These are phyloP conservation scores for Daedaleopsis sinensis DNA, from an alignment of 768 basidiomycete genomes.

Conservation along the genomic window DNA sequence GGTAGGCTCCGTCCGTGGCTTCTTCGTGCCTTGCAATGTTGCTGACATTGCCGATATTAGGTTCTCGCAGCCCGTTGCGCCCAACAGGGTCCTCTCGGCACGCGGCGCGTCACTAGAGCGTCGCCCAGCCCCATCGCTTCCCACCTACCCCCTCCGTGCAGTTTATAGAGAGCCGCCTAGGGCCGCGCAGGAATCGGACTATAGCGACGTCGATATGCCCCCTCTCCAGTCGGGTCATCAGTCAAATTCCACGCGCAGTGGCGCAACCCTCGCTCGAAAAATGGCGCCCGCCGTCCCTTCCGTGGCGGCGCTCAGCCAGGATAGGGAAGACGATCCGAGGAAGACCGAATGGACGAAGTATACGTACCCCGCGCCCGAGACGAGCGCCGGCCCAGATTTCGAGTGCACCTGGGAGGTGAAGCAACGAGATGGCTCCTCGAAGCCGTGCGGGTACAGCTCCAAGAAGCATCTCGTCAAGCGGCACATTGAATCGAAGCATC, in stretches of 20 bases:
- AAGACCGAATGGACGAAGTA: neutral
- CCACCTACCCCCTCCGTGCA: neutral
- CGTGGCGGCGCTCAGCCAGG: neutral
- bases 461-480: constrained; percentile 72
- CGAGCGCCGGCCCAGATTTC: neutral
- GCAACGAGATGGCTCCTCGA: neutral
- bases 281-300: constrained; percentile 5
- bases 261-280: constrained; percentile 3
- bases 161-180: neutral
- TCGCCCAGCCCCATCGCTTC: neutral
- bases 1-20: constrained; percentile 3
- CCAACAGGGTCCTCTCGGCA: neutral
- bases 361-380: neutral
- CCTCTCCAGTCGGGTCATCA: constrained; percentile 1
- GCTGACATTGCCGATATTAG: constrained; percentile 1
- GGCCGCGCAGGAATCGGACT: constrained; percentile 7
- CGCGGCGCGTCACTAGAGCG: neutral
- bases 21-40: neutral
- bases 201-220: constrained; percentile 4
- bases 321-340: constrained; percentile 5
- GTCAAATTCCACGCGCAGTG: constrained; percentile 9
- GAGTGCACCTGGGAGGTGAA: constrained; percentile 11
- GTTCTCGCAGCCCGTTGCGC: neutral
- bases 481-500: constrained; percentile 65
- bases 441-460: constrained; percentile 43